A percentile compares a stretch with the other conserved stretches of the same genome.
These are phyloP conservation scores for Chenopodium berlandieri DNA, from an alignment of 148 eudicot species.

Conservation along the genomic window DNA sequence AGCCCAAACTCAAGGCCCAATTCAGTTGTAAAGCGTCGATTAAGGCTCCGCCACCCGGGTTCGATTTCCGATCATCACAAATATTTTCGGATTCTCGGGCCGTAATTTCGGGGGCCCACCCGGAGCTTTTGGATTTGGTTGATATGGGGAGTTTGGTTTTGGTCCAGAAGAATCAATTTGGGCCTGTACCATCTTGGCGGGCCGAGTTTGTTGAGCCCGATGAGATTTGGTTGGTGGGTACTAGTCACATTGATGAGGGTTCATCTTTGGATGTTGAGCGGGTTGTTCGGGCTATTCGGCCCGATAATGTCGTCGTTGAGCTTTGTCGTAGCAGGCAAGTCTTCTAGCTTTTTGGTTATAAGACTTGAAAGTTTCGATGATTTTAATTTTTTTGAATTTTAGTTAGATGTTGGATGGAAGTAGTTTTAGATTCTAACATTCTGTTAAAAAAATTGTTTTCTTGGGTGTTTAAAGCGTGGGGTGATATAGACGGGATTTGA, in stretches of 20 bases:
- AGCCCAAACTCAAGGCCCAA: neutral
- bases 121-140: slow-evolving; percentile 68
- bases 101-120: slow-evolving; percentile 48
- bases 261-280: slow-evolving; percentile 69
- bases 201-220: slow-evolving; percentile 87
- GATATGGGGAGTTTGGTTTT: slow-evolving; percentile 58
- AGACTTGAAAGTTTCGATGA: neutral
- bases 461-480: no score
- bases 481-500: no score
- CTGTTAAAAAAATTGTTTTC: no score
- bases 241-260: slow-evolving; percentile 54
- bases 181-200: slow-evolving; percentile 89
- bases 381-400: neutral
- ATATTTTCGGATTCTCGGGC: slow-evolving; percentile 40
- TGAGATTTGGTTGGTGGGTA: slow-evolving; percentile 79
- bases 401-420: no score
- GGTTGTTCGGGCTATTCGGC: slow-evolving; percentile 62
- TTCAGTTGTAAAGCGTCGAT: slow-evolving; percentile 28
- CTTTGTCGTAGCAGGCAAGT: slow-evolving; percentile 98
- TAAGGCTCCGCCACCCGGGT: slow-evolving; percentile 61
- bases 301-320: slow-evolving; percentile 96
- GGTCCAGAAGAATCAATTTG: slow-evolving; percentile 58
- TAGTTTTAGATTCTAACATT: no score
- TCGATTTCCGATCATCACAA: slow-evolving; percentile 52
- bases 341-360: neutral